Evolutionary conservation across 140 eudicot genomes (phyloP), one percentile per base, ranked within the genome.

Genomic region (Ambrosia hybrid): DNA sequence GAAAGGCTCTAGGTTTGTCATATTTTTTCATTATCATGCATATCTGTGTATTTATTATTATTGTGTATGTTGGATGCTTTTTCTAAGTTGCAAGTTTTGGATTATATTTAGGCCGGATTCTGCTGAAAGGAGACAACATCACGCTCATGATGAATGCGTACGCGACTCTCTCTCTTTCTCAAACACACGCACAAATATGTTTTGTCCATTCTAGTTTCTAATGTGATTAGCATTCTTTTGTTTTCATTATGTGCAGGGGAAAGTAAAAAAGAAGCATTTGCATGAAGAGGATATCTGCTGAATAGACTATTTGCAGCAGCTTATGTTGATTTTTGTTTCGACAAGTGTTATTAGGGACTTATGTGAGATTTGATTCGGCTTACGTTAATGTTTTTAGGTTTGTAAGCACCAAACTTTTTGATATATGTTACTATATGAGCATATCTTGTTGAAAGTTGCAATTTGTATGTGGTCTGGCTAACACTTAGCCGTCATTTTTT

Each of bases 101-200:
- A 17, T 62, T 62, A 43, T 79, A 5, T 74, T 15, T 51, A 89
- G 96, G 96, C 62, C 76, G 96, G 91, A 89, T 91, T 65, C 76
- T 91, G 68, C 77, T 91, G 57, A 88, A 91, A 78, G 97, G 97
- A n/a, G 97, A 91, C 79, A 91, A 91, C 80, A 91, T 91, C 66
- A 91, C 96, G 12, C 82, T 91, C 78, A 89, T 91, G 97, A 91
- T 91, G 97, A 91, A 91, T 64, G 77, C 93, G 92, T 89, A 84
- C 9, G 96, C 34, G 8, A 38, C 51, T 21, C 4, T 21, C 8
- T 55, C 41, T 4, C 17, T 30, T 0, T 1, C 21, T 11, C 43
- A 9, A 16, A 57, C 38, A 4, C 49, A 6, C 49, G 21, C 45
- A 43, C 36, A 2, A 2, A 49, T 9, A 43, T 43, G 48, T 43